Evolutionary conservation across 2,329 filamentous ascomycete genomes (phyloP), one percentile per base, ranked within the genome.

Genomic region (Aspergillus fructus): DNA sequence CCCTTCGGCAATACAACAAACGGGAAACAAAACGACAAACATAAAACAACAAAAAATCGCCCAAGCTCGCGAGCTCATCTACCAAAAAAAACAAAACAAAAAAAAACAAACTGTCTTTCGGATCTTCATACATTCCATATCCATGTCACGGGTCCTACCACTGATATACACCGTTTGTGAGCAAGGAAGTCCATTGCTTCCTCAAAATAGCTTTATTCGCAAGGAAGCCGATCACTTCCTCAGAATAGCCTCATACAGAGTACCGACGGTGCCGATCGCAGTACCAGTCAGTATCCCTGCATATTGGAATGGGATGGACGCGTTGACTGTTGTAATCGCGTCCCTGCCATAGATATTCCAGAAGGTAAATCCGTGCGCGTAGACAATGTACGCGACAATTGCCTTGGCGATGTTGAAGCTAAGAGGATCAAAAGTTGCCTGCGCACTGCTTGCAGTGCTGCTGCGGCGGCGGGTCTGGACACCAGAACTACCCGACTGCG

Each of bases 361-460:
- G 57, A 77, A 73, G 24, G 64, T 70, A 61, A 76, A 75, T 19
- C 70, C 66, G 8, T 73, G 85, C 9, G 82, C 85, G 71, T 93
- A 96, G 17, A 96, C 87, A 34, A 93, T 82, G 73, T 89, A 96
- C 7, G 90, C 87, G 58, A 93, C 75, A 54, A 97, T 72, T 0
- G 89, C 93, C 79, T 96, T 96, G 66, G 85, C 85, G 56, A 97
- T 87, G 78, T 93, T 96, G 78, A 96, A 99, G 21, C 88, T 89
- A 70, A 97, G 78, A 4, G 93, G 93, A 72, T 99, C 94, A 62
- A 93, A 86, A 42, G 61, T 69, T 5, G 68, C 45, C 27, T 59
- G 56, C 15, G 37, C 34, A 21, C 57, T 21, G 64, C 52, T 13
- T 56, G 19, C 13, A 48, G 9, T 53, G 51, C 42, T 47, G 43